Base-by-base conservation (phyloP, 441 rosid species). In the Arabidopsis lyrata region DNA sequence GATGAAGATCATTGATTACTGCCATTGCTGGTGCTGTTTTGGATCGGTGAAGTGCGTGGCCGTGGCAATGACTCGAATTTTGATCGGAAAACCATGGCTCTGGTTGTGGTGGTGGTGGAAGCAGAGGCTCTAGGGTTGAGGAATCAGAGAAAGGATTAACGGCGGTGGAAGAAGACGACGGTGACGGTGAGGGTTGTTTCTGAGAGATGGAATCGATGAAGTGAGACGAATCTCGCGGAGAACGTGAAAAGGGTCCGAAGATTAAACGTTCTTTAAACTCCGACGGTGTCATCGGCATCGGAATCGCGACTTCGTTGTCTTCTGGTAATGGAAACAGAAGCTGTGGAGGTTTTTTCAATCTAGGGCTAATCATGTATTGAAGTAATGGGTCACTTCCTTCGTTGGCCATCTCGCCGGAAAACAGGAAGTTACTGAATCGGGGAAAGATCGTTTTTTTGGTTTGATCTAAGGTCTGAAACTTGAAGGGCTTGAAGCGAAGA, bases 181-280 rank as follows among this genome's bases (percentile, higher is more conserved):
- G 79, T 1, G 79, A 63, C 2, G 75, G 79, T 1, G 79, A 69
- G 18, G 42, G 53, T 68, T 15, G 64, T 75, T 15, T 75, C 35
- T 84, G 86, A 45, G 82, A 61, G n/a, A 89, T 72, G 50, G 91
- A 82, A 8, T 88, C 90, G n/a, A 84, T 52, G 45, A 81, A 67
- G 1, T 82, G 76, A 63, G 86, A 72, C 22, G 88, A 35, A 14
- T 81, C 78, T 0, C 22, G 70, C 13, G 89, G 77, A 2, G 87
- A 65, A 13, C 56, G 63, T 4, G 87, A 47, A 15, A 80, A 65
- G 9, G 93, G 88, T 31, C 97, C 97, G 63, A 92, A 92, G 62
- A 94, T 87, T 73, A 92, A 83, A 16, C 86, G 89, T 32, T 94
- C 95, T 75, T 94, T 94, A 29, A 92, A 78, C 68, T 86, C 86